Conservation (phyloP, 345 rosid genomes). For the Citropsis articulata region DNA sequence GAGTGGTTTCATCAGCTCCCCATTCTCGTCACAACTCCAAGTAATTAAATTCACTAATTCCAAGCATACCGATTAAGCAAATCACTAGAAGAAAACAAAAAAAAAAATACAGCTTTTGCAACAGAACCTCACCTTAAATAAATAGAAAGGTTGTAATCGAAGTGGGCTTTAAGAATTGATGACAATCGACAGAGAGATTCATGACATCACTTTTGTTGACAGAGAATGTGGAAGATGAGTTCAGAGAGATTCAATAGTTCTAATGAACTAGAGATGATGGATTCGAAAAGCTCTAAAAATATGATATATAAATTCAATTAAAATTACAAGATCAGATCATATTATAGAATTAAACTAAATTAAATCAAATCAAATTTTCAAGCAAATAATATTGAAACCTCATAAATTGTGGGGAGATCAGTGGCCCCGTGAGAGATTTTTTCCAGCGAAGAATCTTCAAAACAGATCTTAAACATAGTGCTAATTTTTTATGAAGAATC, state of each 20-base stretch:
- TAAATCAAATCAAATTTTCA: not conserved
- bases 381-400: not conserved
- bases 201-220: not conserved
- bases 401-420: conserved; percentile 20
- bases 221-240: conserved; percentile 7
- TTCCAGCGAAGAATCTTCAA: conserved; percentile 11
- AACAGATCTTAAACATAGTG: conserved; percentile 2
- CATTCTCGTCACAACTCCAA: not conserved
- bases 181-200: conserved; percentile 4
- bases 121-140: conserved; percentile 14
- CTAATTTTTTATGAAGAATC: conserved; percentile 25
- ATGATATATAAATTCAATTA: not conserved
- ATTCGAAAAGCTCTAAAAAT: conserved; percentile 14
- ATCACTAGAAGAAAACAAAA: not conserved
- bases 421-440: conserved; percentile 13
- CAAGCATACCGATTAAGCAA: not conserved
- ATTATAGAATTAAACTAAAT: too few species aligned
- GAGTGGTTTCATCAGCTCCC: too few species aligned
- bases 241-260: conserved; percentile 4
- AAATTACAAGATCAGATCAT: too few species aligned
- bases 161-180: not conserved
- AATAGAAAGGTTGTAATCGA: not conserved
- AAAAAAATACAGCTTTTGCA: not conserved
- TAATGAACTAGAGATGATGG: conserved; percentile 1
- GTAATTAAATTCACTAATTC: conserved; percentile 7